These are phyloP conservation scores for Solanum dulcamara DNA, from an alignment of 257 asterid species.

Conservation along the genomic window DNA sequence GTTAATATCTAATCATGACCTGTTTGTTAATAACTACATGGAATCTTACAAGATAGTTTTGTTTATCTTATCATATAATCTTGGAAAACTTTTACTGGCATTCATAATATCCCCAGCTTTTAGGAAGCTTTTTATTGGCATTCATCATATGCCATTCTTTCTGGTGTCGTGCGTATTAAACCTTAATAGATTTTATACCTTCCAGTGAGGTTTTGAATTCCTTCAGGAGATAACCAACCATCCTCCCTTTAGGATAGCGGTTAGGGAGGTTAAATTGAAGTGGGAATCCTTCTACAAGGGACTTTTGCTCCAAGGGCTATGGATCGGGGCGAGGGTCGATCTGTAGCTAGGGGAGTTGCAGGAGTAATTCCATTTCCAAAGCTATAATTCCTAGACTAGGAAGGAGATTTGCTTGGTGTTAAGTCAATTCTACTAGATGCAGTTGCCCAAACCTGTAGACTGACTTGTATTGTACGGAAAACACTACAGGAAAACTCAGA, in stretches of 20 bases:
- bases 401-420: not conserved
- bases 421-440: not conserved
- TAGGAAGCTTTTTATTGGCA: not conserved
- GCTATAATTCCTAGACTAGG: not conserved
- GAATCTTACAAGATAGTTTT: not conserved
- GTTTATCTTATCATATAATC: not conserved
- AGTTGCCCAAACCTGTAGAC: not conserved
- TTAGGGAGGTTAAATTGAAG: not conserved
- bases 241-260: not conserved
- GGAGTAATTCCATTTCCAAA: not conserved
- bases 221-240: not conserved
- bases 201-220: not conserved
- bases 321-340: not conserved
- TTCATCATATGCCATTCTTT: not conserved
- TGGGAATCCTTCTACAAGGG: not conserved
- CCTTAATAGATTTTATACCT: not conserved
- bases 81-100: not conserved
- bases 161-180: not conserved
- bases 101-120: not conserved
- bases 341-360: not conserved
- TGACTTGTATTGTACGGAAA: not conserved
- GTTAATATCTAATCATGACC: not conserved
- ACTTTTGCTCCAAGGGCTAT: not conserved
- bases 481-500: no score
- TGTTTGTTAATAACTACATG: not conserved